These are phyloP conservation scores for Penicillium crustosum DNA, from an alignment of 2,329 filamentous ascomycete genomes.

Conservation along the genomic window DNA sequence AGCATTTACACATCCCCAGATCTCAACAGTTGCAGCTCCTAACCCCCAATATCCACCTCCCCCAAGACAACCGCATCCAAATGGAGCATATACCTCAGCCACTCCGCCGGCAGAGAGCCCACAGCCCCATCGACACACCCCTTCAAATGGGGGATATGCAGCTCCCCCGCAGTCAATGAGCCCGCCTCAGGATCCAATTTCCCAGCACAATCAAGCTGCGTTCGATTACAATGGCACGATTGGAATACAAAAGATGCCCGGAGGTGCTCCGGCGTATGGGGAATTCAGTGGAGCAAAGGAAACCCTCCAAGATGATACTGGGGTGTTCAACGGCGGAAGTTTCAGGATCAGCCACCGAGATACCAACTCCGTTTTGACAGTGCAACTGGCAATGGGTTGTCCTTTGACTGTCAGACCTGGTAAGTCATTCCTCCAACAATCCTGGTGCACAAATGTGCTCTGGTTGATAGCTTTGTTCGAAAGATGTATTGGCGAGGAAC, in stretches of 20 bases:
- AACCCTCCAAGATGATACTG: constrained; percentile 75
- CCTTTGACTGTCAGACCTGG: constrained; percentile 78
- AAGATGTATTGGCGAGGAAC: not conserved
- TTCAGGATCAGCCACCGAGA: constrained; percentile 92
- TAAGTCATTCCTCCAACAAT: constrained; percentile 28
- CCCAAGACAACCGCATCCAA: not conserved
- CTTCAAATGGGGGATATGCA: constrained; percentile 3
- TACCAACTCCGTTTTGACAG: constrained; percentile 81
- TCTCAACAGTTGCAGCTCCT: no score
- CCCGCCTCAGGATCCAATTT: not conserved
- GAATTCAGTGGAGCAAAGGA: constrained; percentile 65
- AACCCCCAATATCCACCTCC: not conserved
- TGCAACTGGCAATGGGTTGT: constrained; percentile 87
- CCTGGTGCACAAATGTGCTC: no score
- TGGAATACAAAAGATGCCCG: constrained; percentile 32
- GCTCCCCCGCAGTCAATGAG: not conserved
- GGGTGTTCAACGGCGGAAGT: constrained; percentile 95
- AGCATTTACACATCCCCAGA: not conserved
- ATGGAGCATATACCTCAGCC: constrained; percentile 5
- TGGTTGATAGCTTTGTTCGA: not conserved
- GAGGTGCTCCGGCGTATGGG: constrained; percentile 47
- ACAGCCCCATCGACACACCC: not conserved
- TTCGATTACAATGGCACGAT: constrained; percentile 9
- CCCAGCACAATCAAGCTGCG: not conserved
- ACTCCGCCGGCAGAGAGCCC: constrained; percentile 9